phyloP scores from a whole-genome alignment of 208 protist genomes.

The Novymonas esmeraldas region DNA sequence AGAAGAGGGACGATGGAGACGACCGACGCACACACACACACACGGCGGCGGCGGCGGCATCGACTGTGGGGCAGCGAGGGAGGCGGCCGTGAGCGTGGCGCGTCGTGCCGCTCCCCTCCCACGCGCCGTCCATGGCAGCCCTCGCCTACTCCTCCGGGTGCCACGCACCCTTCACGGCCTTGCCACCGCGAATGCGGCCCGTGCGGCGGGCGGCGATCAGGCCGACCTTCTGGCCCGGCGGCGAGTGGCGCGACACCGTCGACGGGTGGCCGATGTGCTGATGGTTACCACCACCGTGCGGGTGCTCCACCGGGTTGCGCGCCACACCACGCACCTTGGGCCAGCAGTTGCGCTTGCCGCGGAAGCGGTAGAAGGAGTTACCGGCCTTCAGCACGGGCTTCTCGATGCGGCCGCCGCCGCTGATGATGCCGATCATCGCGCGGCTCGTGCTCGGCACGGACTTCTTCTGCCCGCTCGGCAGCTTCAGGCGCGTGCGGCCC shows the following conservation, averaged over 20 bases:
- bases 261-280: constrained; percentile 99
- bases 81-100: no score
- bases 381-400: constrained; percentile 99
- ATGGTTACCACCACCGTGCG: constrained; percentile 99
- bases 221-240: constrained; percentile 98
- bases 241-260: constrained; percentile 90
- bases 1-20: no score
- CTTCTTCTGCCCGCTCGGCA: constrained; percentile 99
- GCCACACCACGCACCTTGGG: constrained; percentile 98
- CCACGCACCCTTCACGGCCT: constrained; percentile 88
- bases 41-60: neutral
- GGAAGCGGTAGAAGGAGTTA: constrained; percentile 98
- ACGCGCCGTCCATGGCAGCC: no score
- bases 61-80: no score
- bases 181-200: constrained; percentile 94
- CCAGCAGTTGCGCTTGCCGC: constrained; percentile 99
- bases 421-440: constrained; percentile 98
- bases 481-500: constrained; percentile 96
- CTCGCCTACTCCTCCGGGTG: constrained; percentile 85
- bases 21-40: no score
- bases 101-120: no score
- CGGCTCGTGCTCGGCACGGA: constrained; percentile 92
- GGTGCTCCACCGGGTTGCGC: constrained; percentile 99
- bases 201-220: constrained; percentile 99
- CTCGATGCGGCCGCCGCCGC: constrained; percentile 99